Conservation (phyloP, 805 yeast genomes). For the Sugiyamaella floridensis region DNA sequence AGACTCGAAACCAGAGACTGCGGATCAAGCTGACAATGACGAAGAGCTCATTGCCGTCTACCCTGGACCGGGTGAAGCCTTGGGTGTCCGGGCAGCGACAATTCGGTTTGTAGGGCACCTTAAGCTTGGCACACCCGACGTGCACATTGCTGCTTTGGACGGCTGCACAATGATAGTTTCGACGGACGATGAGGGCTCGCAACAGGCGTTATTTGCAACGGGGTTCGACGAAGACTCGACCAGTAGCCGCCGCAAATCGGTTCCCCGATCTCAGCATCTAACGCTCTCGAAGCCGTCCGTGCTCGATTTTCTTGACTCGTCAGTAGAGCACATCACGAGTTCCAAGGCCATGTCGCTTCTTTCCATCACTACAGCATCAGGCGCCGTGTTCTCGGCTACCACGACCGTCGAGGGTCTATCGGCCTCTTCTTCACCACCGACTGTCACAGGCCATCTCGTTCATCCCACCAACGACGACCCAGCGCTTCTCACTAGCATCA, state of each 20-base stretch:
- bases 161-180: conserved; percentile 20
- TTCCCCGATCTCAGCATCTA: neutral
- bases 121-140: conserved; percentile 28
- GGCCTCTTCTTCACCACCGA: neutral
- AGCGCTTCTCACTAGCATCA: conserved; percentile 31
- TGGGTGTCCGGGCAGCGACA: conserved; percentile 30
- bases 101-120: conserved; percentile 24
- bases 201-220: neutral
- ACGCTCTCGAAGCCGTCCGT: neutral
- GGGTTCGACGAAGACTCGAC: conserved; percentile 9
- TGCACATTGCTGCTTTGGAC: conserved; percentile 20
- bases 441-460: neutral
- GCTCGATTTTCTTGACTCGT: conserved; percentile 22
- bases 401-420: neutral
- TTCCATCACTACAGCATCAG: conserved; percentile 24
- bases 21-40: conserved; percentile 2
- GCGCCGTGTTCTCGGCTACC: conserved; percentile 22
- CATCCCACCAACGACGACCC: conserved; percentile 6
- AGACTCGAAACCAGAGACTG: neutral
- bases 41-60: conserved; percentile 14
- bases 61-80: conserved; percentile 37
- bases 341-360: conserved; percentile 29
- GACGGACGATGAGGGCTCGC: neutral
- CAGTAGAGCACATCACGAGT: conserved; percentile 16
- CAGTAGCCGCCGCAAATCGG: conserved; percentile 7